Base-by-base conservation (phyloP, 768 basidiomycete species). In the Russula lepida region DNA sequence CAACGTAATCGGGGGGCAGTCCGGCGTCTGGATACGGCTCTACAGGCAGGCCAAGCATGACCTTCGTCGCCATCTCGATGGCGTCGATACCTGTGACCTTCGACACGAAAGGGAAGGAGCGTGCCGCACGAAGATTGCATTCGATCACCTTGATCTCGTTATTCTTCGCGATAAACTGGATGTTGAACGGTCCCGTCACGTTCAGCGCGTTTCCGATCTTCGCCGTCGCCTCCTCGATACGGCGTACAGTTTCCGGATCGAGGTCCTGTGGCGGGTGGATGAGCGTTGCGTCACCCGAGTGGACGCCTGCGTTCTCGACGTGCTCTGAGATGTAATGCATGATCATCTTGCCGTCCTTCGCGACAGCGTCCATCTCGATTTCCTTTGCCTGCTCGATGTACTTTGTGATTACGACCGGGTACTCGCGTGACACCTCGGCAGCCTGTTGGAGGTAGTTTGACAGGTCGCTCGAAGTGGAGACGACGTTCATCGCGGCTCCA, bases 121-220 rank as follows among this genome's bases (percentile, higher is more conserved):
- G 84, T 25, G 95, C 95, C 0, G 97, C 97, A 58, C 95, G 92
- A 35, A 99, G 78, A 75, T 99, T 99, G 76, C 95, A 98, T 74
- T 99, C 95, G 72, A 99, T 99, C 68, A 99, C 95, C 81, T 99
- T 99, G 81, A 99, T 98, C 74, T 98, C 95, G 77, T 98, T 98
- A 77, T 99, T 90, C 83, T 99, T 99, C 54, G 95, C 95, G 68
- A 99, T 98, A 76, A 99, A 98, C 77, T 99, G 95, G 71, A 99
- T 99, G 72, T 99, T 99, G 84, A 89, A 98, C 1, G 95, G 95
- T 6, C 95, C 97, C 6, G 95, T 98, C 49, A 98, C 95, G 71
- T 98, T 97, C 60, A 99, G 83, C 15, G 97, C 95, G 60, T 94
- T 90, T 32, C 93, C 97, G 64, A 99, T 98, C 80, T 98, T 99